Base-by-base conservation (phyloP, 1,139 yeast species). In the Pichia sp. region DNA sequence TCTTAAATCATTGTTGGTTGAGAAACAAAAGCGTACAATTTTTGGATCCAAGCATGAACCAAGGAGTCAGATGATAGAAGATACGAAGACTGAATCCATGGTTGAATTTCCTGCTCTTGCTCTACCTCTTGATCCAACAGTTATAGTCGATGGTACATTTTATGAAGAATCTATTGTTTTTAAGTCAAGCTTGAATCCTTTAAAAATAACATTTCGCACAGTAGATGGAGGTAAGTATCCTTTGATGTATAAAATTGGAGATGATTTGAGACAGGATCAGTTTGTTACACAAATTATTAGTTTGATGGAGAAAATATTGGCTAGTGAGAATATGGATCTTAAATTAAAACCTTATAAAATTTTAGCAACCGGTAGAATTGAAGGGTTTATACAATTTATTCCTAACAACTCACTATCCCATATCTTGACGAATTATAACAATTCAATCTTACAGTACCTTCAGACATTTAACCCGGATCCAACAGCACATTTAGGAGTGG, bases 181-280 rank as follows among this genome's bases (percentile, higher is more conserved):
- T 64, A 91, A 91, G 58, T 82, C 95, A 48, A 84, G 95, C 30
- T 67, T 91, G 54, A 80, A 93, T 4, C 98, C 98, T 0, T 67
- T 91, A 41, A 88, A 88, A 56, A 72, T 91, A 33, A 76, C 88
- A 0, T 79, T 91, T 56, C 79, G 74, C 51, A 49, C 47, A 1
- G 64, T 71, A 1, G 62, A 60, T 14, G 84, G 81, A 0, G 26
- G 36, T 1, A 41, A 35, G 28, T 93, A 88, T 60, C 79, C 95
- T 4, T 64, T 91, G 34, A 91, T 93, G 83, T 88, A 88, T 63
- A 93, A 93, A 59, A 84, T 84, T 38, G 98, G 99, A 3, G 98
- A 93, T 62, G 98, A 93, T 58, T 67, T 93, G 39, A 69, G 97
- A 45, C 99, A 93, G 60, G 99, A 93, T 64, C 99, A 93, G 60